A percentile compares a stretch with the other conserved stretches of the same genome.
Evolutionary conservation across 371 early-diverging fungal genomes (phyloP).

Genomic region (Mortierella sp.): DNA sequence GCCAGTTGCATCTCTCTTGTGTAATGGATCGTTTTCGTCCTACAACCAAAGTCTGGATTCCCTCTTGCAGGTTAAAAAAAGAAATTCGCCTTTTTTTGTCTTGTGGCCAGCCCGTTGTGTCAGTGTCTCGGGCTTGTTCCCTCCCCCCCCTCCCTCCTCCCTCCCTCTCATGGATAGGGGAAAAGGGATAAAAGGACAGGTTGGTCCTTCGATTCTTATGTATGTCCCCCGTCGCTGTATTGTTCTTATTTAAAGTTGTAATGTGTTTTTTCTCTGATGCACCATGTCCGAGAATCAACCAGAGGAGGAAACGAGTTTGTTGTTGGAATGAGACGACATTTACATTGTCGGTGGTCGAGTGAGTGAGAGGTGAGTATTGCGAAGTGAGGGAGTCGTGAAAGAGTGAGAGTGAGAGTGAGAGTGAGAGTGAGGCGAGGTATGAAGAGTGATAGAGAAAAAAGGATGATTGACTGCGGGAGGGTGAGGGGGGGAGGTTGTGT

Average conservation of each 20-base stretch:
- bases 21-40: constrained; percentile 9
- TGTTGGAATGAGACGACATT: not conserved
- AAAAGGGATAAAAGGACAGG: not conserved
- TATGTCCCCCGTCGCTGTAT: not conserved
- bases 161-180: not conserved
- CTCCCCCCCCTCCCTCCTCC: not conserved
- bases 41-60: too few relatives aligned
- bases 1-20: not conserved
- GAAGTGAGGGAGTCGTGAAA: too few relatives aligned
- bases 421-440: not conserved
- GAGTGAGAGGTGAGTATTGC: too few relatives aligned
- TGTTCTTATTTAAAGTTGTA: not conserved
- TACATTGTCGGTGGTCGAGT: too few relatives aligned
- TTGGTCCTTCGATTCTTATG: not conserved
- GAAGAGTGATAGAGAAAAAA: not conserved
- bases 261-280: not conserved
- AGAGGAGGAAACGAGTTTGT: not conserved
- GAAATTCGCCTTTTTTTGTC: not conserved
- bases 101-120: not conserved
- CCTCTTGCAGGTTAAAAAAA: constrained; percentile 7
- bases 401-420: not conserved
- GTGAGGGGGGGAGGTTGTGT: not conserved
- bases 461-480: not conserved
- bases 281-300: constrained; percentile 9
- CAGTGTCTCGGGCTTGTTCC: not conserved